Evolutionary conservation across 2,329 filamentous ascomycete species (phyloP), one percentile per base, ranked within the genome.

Genomic region (Fusarium denticulatum): DNA sequence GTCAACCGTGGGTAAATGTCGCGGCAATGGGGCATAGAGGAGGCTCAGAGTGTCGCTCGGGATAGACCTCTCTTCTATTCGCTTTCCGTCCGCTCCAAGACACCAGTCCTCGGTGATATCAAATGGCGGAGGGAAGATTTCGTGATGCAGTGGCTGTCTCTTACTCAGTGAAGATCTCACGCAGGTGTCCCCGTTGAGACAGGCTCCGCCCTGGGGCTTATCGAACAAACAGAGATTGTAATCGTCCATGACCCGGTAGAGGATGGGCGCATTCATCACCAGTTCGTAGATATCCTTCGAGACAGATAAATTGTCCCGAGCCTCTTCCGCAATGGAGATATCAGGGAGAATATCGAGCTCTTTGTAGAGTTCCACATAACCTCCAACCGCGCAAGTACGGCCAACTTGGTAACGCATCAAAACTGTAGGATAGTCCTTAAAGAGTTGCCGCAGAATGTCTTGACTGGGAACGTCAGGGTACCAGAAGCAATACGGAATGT

Each of bases 401-500:
- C 79, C 82, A 22, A 83, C 79, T 18, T 84, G 79, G 62, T 85
- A 85, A 8, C 67, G 47, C 80, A 84, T 79, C 9, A 71, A 22
- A 1, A 81, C 81, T 67, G 79, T 84, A 3, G 39, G 46, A 43
- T 59, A 28, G 2, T 62, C 67, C 2, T 42, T 20, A 9, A 74
- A 79, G n/a, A 86, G 64, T 4, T 74, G 47, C 5, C 82, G 79
- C 30, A 82, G 81, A 1, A 81, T 85, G 2, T 80, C 78, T 62
- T 85, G 81, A 1, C 60, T 68, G 4, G 83, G 80, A 1, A 80
- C 34, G 3, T 83, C 78, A 0, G 83, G 84, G 67, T 83, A 69
- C 82, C 83, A 85, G 50, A 85, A 83, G 62, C 83, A 85, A 70
- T 85, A 85, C 2, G 82, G 83, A 3, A 75, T 64, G 8, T 78